Percentiles rank a stretch among this genome's conserved stretches.
Conservation (phyloP, 345 rosid species). For the Odontarrhena argentea region DNA sequence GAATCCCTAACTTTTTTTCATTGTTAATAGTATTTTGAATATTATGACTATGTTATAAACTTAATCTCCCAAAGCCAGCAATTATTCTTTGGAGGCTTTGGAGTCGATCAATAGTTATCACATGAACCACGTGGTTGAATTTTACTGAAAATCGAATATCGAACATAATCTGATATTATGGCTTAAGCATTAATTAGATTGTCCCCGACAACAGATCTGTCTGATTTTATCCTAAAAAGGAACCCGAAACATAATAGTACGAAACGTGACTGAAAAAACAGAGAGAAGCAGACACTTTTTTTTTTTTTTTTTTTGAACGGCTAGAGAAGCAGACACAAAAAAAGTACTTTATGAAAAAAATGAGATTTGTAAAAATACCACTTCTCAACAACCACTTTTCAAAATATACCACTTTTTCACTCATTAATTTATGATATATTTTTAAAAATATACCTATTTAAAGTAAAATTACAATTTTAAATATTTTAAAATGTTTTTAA, state of each 20-base stretch:
- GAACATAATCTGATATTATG: slow-evolving; percentile 8
- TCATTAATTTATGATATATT: too few species aligned
- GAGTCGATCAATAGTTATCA: background rate
- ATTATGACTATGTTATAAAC: too few species aligned
- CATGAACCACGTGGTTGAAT: slow-evolving; percentile 28
- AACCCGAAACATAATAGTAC: background rate
- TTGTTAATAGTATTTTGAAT: too few species aligned
- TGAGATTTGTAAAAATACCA: too few species aligned
- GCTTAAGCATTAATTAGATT: background rate
- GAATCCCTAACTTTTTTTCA: too few species aligned
- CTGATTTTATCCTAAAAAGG: background rate
- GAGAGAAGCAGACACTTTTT: background rate
- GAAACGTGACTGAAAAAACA: slow-evolving; percentile 18
- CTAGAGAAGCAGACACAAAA: background rate
- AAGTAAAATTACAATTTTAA: too few species aligned
- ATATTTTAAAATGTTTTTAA: too few species aligned
- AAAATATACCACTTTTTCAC: too few species aligned
- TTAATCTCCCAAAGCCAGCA: too few species aligned
- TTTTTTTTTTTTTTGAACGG: too few species aligned
- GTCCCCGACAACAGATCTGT: slow-evolving; percentile 13
- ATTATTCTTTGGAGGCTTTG: background rate
- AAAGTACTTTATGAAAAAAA: background rate
- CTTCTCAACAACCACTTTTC: too few species aligned
- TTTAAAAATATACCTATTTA: too few species aligned
- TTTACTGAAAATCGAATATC: background rate